Evolutionary conservation across 495 filamentous ascomycete genomes (phyloP).

Genomic region (Durotheca rogersii): DNA sequence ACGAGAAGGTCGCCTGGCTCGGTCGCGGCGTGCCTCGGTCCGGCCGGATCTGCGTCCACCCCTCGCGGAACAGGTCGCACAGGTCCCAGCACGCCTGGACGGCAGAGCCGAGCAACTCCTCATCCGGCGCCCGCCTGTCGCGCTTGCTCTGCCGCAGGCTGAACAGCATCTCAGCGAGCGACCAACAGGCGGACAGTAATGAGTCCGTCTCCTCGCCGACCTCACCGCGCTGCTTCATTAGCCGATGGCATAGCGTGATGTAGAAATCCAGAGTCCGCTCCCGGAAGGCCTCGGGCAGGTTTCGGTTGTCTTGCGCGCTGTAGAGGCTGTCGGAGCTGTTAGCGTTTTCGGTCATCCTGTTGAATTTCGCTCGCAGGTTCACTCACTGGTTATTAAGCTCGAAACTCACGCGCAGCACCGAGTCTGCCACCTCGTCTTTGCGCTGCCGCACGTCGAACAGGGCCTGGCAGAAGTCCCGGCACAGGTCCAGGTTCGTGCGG

Average conservation of each 20-base stretch:
- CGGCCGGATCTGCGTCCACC: constrained; percentile 86
- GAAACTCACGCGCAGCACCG: constrained; percentile 85
- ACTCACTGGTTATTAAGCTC: constrained; percentile 85
- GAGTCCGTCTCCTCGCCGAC: constrained; percentile 78
- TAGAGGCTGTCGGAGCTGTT: constrained; percentile 58
- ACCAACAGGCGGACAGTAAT: constrained; percentile 84
- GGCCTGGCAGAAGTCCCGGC: constrained; percentile 86
- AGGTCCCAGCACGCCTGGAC: constrained; percentile 95
- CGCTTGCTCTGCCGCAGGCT: constrained; percentile 81
- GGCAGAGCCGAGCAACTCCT: constrained; percentile 80
- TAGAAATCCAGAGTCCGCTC: constrained; percentile 92
- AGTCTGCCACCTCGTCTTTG: constrained; percentile 75
- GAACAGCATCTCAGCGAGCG: constrained; percentile 89
- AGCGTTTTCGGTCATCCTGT: neutral
- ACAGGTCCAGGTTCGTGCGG: constrained; percentile 76
- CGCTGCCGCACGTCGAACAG: constrained; percentile 80
- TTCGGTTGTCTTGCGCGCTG: constrained; percentile 79
- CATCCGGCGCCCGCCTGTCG: constrained; percentile 71
- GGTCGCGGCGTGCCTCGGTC: constrained; percentile 85
- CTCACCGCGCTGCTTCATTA: constrained; percentile 87
- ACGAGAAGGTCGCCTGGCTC: constrained; percentile 70
- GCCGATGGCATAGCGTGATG: constrained; percentile 84
- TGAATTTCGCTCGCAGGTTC: neutral
- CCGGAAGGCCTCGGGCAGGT: constrained; percentile 81
- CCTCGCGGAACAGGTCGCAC: constrained; percentile 89